Evolutionary conservation across 805 yeast species (phyloP).

Genomic region (Saccharomyces jurei): DNA sequence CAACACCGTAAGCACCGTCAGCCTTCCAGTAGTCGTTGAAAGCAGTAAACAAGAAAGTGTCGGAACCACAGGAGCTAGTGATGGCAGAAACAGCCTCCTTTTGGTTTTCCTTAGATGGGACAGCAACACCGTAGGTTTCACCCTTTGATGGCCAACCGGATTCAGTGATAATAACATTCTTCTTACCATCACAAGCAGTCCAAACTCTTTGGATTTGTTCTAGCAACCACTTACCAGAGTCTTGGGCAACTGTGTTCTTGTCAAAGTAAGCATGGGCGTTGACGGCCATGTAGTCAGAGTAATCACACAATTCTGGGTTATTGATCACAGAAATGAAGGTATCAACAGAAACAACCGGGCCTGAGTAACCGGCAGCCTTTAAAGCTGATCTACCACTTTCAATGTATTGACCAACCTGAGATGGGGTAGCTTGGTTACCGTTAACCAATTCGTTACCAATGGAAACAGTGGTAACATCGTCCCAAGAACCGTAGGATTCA

Average conservation of each 20-base stretch:
- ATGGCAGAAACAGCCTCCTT: slow-evolving; percentile 62
- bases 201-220: slow-evolving; percentile 86
- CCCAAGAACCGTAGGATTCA: slow-evolving; percentile 65
- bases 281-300: slow-evolving; percentile 89
- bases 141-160: slow-evolving; percentile 98
- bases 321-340: slow-evolving; percentile 90
- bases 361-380: slow-evolving; percentile 75
- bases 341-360: slow-evolving; percentile 91
- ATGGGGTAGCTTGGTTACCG: slow-evolving; percentile 65
- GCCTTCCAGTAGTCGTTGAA: slow-evolving; percentile 84
- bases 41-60: slow-evolving; percentile 71
- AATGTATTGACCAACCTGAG: slow-evolving; percentile 61
- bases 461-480: slow-evolving; percentile 65
- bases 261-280: slow-evolving; percentile 98
- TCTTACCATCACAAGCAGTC: slow-evolving; percentile 69
- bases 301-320: slow-evolving; percentile 87
- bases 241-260: slow-evolving; percentile 64
- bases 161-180: slow-evolving; percentile 76
- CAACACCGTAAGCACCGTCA: slow-evolving; percentile 62
- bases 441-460: slow-evolving; percentile 98
- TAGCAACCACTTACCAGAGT: slow-evolving; percentile 87
- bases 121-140: slow-evolving; percentile 68
- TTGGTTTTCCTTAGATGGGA: slow-evolving; percentile 75
- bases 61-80: slow-evolving; percentile 53
- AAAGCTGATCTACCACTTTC: slow-evolving; percentile 64